These are phyloP conservation scores for Microcyclosporella mali DNA, from an alignment of 2,329 filamentous ascomycete species.

Conservation along the genomic window DNA sequence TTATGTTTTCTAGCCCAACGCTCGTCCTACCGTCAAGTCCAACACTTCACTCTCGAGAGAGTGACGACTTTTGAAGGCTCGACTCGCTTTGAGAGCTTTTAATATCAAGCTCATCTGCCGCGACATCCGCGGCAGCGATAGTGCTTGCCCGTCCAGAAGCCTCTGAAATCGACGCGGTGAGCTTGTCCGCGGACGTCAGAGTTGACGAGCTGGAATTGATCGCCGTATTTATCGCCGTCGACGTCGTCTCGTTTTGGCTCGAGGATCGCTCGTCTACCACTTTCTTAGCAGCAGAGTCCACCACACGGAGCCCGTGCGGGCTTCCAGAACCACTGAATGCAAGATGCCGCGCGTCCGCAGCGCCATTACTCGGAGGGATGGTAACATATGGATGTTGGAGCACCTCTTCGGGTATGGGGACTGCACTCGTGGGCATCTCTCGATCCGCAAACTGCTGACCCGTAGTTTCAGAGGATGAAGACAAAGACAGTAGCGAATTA, in stretches of 20 bases:
- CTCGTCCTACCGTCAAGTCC: no score
- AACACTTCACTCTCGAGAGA: no score
- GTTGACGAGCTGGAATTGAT: conserved; percentile 9
- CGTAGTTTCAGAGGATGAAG: conserved; percentile 16
- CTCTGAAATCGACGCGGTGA: conserved; percentile 4
- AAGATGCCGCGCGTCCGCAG: not conserved
- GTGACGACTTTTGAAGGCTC: no score
- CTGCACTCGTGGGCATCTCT: conserved; percentile 28
- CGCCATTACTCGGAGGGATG: conserved; percentile 3
- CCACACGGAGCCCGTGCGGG: conserved; percentile 9
- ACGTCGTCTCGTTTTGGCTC: conserved; percentile 1
- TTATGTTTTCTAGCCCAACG: no score
- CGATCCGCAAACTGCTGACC: conserved; percentile 23
- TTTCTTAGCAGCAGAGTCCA: no score
- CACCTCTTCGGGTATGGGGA: conserved; percentile 19
- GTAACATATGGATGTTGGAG: conserved; percentile 11
- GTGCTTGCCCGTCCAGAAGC: conserved; percentile 4
- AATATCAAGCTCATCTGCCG: conserved; percentile 13
- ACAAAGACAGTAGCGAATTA: conserved; percentile 35
- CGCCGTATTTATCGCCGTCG: conserved; percentile 12
- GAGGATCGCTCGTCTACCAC: not conserved
- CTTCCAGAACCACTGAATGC: conserved; percentile 10
- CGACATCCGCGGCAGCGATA: not conserved
- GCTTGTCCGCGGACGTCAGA: conserved; percentile 9
- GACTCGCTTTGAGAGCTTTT: not conserved